phyloP scores from a whole-genome alignment of 2,329 filamentous ascomycete species.

The Aspergillus ochraceus region DNA sequence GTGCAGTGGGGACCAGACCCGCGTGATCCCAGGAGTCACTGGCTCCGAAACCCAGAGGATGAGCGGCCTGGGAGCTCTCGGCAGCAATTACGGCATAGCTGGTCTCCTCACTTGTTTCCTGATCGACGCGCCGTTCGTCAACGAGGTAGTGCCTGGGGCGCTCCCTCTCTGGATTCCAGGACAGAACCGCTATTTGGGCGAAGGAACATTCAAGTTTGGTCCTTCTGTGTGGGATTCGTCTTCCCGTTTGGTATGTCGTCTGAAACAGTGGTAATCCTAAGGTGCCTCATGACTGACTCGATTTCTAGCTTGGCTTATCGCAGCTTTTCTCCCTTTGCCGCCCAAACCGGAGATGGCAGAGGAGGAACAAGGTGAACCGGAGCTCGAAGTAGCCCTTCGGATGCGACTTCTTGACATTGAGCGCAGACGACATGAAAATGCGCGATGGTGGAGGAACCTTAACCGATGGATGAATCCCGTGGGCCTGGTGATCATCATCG shows the following conservation, averaged over 20 bases:
- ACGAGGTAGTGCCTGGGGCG: constrained; percentile 65
- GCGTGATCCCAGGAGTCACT: constrained; percentile 46
- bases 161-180: constrained; percentile 68
- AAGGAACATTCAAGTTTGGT: constrained; percentile 71
- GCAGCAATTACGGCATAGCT: constrained; percentile 59
- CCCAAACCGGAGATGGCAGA: constrained; percentile 51
- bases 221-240: constrained; percentile 76
- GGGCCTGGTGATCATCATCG: constrained; percentile 55
- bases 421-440: constrained; percentile 56
- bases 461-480: constrained; percentile 62
- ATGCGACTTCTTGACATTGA: constrained; percentile 47
- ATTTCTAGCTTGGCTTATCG: constrained; percentile 72
- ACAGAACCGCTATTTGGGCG: constrained; percentile 63
- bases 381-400: constrained; percentile 47
- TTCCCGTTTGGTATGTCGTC: constrained; percentile 63
- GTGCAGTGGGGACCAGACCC: constrained; percentile 25
- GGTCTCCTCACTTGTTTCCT: constrained; percentile 70
- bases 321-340: constrained; percentile 71
- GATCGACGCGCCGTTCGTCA: constrained; percentile 61
- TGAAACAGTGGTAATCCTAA: neutral
- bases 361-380: constrained; percentile 50
- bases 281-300: neutral
- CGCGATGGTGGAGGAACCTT: constrained; percentile 64
- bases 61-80: constrained; percentile 33
- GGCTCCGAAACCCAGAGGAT: constrained; percentile 34